Base-by-base conservation (phyloP, 2,329 filamentous ascomycete species). In the Aspergillus alliaceus region DNA sequence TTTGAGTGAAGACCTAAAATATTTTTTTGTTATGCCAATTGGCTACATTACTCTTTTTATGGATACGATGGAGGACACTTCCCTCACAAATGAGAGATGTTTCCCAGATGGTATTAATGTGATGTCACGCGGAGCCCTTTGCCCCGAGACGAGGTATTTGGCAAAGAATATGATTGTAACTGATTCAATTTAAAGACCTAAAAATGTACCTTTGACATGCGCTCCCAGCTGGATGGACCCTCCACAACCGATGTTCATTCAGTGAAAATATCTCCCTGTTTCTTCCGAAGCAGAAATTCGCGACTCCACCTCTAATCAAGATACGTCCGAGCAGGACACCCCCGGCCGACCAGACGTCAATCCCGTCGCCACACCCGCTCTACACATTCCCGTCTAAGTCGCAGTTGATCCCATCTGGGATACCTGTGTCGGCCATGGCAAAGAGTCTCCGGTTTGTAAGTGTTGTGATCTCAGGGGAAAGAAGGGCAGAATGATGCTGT, bases 311-410 rank as follows among this genome's bases (percentile, higher is more conserved):
- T 0, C 79, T 79, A 0, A 83, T 70, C 62, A 80, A 80, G 39
- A 88, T 82, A 71, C 86, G 87, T 2, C 80, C 74, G 59, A 88
- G 76, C 25, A 82, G 60, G 4, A 64, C 73, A 1, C 82, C 82
- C 2, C 74, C 73, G 0, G 75, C 65, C 58, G 73, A 77, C 80
- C 81, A 86, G 4, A 85, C 75, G 57, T 83, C 76, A 12, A 85
- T 69, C 0, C 82, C 82, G 63, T 84, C 82, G 0, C 80, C 80
- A 54, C 80, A 82, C 0, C 79, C 81, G 18, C 76, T 76, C 66
- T 82, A 85, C 0, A 86, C 79, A 64, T 85, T 85, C 1, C 83
- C 82, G 2, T 78, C 62, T 0, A 72, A 72, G 62, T 85, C 83
- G 40, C 77, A 77, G 57, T 82, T 80, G 55, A 83, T 72, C 4